Evolutionary conservation across 805 yeast species (phyloP), one percentile per base, ranked within the genome.

Genomic region (Ogataea chonburiensis): DNA sequence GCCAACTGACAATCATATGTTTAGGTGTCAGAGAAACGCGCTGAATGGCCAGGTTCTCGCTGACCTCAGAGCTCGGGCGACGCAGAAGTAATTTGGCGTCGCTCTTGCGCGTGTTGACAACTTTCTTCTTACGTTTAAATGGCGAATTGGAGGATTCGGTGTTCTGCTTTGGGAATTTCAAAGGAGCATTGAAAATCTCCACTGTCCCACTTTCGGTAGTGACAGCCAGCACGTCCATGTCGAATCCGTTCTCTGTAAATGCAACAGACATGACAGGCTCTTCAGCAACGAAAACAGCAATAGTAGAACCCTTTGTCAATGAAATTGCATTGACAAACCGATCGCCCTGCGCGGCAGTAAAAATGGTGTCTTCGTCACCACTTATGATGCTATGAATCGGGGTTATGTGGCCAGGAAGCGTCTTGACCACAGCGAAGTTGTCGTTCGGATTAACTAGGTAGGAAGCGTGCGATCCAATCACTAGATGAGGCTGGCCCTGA

Each of bases 271-370:
- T 39, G 10, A 86, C 77, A 32, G 83, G 74, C 11, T 86, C 68
- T 44, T 81, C 83, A 3, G 89, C 70, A 11, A 84, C 88, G 38
- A 86, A 72, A 3, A 88, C 84, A 7, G 69, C 60, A 16, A 63
- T 61, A 3, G 80, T 67, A 3, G 75, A 53, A 18, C 61, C 53
- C 30, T 64, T 60, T 20, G 67, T 61, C 2, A 77, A 37, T 8
- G 81, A 72, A 53, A 82, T 80, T 23, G 84, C 65, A 56, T 86
- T 86, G 47, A 88, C 70, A 57, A 86, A 87, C 48, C 97, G 73
- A 58, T 89, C 98, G 42, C 80, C 81, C 22, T 67, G 66, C 2
- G 96, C 94, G 34, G 82, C 45, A 8, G 93, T 80, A 27, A 85
- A 58, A 49, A 87, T 77, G 29, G 63, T 64, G 30, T 72, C 71